Percentiles rank a stretch among this genome's conserved stretches.
phyloP scores from a whole-genome alignment of 176 grass and related monocot genomes.

The Thinopyrum elongatum region DNA sequence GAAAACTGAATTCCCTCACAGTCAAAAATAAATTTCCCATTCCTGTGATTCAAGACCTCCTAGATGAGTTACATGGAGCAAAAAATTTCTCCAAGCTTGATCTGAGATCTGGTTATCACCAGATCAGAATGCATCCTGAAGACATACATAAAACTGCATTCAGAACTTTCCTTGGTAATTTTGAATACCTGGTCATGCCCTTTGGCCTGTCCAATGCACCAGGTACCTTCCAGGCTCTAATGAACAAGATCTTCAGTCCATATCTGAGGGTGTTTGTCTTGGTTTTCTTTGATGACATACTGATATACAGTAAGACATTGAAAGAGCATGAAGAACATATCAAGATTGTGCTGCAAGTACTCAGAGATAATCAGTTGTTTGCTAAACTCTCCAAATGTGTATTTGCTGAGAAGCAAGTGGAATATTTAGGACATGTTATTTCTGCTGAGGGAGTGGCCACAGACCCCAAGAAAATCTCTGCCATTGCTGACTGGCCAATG shows the following conservation, averaged over 20 bases:
- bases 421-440: neutral
- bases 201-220: too few relatives aligned
- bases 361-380: neutral
- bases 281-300: neutral
- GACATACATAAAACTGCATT: too few relatives aligned
- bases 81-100: too few relatives aligned
- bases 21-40: too few relatives aligned
- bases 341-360: neutral
- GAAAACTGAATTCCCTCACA: too few relatives aligned
- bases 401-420: neutral
- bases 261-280: neutral
- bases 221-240: too few relatives aligned
- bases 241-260: neutral
- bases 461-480: neutral
- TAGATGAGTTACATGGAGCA: too few relatives aligned
- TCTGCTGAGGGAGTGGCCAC: neutral
- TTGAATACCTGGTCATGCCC: too few relatives aligned
- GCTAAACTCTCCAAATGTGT: neutral
- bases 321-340: neutral
- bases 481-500: neutral
- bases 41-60: too few relatives aligned
- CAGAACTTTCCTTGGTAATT: too few relatives aligned
- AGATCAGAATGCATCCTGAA: too few relatives aligned
- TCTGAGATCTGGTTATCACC: too few relatives aligned
- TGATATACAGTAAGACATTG: neutral